phyloP scores from a whole-genome alignment of 1,139 yeast genomes.

The Meyerozyma elateridarum region DNA sequence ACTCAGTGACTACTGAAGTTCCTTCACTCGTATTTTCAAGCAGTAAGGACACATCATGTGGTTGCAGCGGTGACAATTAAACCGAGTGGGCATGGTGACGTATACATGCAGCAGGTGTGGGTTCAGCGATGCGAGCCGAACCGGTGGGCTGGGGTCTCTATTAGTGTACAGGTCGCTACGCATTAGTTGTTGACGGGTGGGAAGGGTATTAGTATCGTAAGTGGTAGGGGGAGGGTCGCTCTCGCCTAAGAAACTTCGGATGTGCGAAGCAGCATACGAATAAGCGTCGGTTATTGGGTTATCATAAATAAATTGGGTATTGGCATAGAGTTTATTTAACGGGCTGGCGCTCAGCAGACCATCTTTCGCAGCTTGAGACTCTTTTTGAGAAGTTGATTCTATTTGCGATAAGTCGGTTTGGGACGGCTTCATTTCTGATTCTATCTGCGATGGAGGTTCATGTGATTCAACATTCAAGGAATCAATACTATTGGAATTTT shows the following conservation, averaged over 20 bases:
- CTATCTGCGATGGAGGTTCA: too few relatives aligned
- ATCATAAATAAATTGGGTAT: slow-evolving; percentile 24
- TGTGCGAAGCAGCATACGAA: slow-evolving; percentile 7
- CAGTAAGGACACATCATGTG: slow-evolving; percentile 57
- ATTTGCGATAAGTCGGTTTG: too few relatives aligned
- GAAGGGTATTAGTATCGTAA: too few relatives aligned
- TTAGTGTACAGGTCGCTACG: too few relatives aligned
- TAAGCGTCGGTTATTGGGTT: slow-evolving; percentile 12
- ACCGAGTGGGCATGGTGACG: slow-evolving; percentile 25
- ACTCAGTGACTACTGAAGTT: slow-evolving; percentile 10
- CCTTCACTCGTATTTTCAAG: slow-evolving; percentile 39
- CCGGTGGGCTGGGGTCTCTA: slow-evolving; percentile 4
- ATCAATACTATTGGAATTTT: too few relatives aligned
- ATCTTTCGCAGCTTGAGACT: too few relatives aligned
- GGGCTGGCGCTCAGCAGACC: too few relatives aligned
- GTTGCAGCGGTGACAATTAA: slow-evolving; percentile 42
- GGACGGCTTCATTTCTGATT: too few relatives aligned
- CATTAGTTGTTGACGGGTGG: too few relatives aligned
- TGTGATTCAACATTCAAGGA: too few relatives aligned
- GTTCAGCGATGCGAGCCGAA: slow-evolving; percentile 2
- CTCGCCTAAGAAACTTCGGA: slow-evolving; percentile 2
- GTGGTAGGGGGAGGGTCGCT: slow-evolving; percentile 2
- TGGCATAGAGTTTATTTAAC: too few relatives aligned
- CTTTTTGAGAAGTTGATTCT: too few relatives aligned
- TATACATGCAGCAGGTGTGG: slow-evolving; percentile 5